These are phyloP conservation scores for Neopestalotiopsis clavispora DNA, from an alignment of 2,329 filamentous ascomycete species.

Conservation along the genomic window DNA sequence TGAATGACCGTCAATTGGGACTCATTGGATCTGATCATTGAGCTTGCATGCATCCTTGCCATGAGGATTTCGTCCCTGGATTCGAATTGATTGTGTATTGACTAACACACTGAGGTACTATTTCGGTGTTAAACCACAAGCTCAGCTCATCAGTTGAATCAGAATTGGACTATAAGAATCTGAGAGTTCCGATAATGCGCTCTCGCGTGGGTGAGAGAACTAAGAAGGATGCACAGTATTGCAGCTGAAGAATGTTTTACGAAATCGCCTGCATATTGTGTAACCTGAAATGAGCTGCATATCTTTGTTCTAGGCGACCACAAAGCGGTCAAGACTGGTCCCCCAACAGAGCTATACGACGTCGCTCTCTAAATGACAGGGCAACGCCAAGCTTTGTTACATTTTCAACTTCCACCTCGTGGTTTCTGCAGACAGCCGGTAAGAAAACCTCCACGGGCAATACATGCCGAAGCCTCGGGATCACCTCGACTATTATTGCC, in stretches of 20 bases:
- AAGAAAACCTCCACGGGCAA: background rate
- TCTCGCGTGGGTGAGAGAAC: background rate
- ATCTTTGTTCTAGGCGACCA: background rate
- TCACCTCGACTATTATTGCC: background rate
- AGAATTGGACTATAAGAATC: background rate
- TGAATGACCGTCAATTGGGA: too few relatives aligned
- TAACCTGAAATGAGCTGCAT: background rate
- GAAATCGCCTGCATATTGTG: background rate
- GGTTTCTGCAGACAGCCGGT: background rate
- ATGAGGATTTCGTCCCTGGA: too few relatives aligned
- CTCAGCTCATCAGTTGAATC: background rate
- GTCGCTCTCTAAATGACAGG: background rate
- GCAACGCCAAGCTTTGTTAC: background rate
- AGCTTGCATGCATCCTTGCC: too few relatives aligned
- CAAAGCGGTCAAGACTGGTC: background rate
- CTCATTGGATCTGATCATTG: too few relatives aligned
- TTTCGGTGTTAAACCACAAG: background rate
- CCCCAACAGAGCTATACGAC: background rate
- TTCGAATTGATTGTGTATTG: too few relatives aligned
- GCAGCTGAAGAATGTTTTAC: background rate
- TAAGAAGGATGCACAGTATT: background rate
- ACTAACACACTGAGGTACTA: too few relatives aligned
- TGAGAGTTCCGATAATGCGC: background rate
- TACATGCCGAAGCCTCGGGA: background rate
- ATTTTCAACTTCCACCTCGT: background rate